Percentiles rank a stretch among this genome's conserved stretches.
These are phyloP conservation scores for Zoysia pacifica DNA, from an alignment of 176 grass and related monocot genomes.

Conservation along the genomic window DNA sequence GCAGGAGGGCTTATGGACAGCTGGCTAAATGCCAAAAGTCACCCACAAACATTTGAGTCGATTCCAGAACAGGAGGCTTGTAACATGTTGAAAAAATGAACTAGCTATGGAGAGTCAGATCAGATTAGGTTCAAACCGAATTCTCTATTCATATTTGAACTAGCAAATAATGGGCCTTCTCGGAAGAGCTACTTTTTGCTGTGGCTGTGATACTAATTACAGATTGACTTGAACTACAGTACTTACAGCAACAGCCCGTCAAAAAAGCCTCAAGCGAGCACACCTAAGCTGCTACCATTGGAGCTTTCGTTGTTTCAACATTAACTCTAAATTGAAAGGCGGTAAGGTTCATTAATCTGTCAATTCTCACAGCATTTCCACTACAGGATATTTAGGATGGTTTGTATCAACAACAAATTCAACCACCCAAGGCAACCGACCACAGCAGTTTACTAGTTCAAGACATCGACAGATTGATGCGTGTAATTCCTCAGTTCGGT, in stretches of 20 bases:
- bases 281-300: too few relatives aligned
- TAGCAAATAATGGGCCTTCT: too few relatives aligned
- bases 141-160: too few relatives aligned
- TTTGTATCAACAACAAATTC: conserved; percentile 26
- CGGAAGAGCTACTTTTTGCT: too few relatives aligned
- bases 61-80: conserved; percentile 98
- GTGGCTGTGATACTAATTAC: too few relatives aligned
- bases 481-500: background rate
- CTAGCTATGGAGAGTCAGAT: too few relatives aligned
- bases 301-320: too few relatives aligned
- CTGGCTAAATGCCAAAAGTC: conserved; percentile 97
- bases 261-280: too few relatives aligned
- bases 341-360: background rate
- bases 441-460: background rate
- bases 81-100: background rate
- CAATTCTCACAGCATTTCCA: background rate
- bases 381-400: background rate
- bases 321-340: too few relatives aligned
- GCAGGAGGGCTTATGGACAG: conserved; percentile 85
- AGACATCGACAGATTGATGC: conserved; percentile 21
- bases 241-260: too few relatives aligned
- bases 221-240: too few relatives aligned
- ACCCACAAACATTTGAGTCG: conserved; percentile 76
- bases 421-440: conserved; percentile 7
- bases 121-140: too few relatives aligned